Evolutionary conservation across 2,329 filamentous ascomycete genomes (phyloP), one percentile per base, ranked within the genome.

Genomic region (Teratosphaeria pseudoeucalypti): DNA sequence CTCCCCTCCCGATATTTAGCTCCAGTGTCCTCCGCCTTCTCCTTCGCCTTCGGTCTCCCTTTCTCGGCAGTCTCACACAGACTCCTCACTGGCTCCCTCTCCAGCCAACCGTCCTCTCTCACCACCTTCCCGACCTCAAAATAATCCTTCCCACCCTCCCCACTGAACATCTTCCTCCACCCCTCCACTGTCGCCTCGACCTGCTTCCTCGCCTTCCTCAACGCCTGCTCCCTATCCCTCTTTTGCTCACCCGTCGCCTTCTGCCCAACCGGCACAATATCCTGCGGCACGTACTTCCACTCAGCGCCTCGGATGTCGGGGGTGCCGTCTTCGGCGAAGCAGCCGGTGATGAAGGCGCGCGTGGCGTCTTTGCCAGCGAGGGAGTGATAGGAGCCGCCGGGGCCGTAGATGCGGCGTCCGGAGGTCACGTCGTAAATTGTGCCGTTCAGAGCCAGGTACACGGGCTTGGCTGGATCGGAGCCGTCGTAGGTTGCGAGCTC

Each of bases 381-480:
- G 76, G 88, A 86, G 69, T 86, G 81, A 79, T 99, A 99, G 43
- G 85, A 85, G 4, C 92, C 94, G 32, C 90, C 91, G 0, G 92
- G 81, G 74, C 66, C 83, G 79, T 81, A 81, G 60, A 71, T 64
- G 34, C 65, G 64, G 10, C 72, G 73, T 58, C 85, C 85, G 34
- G 81, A 76, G n/a, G 83, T 83, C 49, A 95, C 90, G 74, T 95
- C 90, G 80, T 88, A 94, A 75, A 95, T 89, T 60, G 85, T 89
- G 70, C 88, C 87, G 77, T 94, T 92, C 69, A 99, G 85, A 63
- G 91, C 90, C 59, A 99, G 82, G 78, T 96, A 95, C 72, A 97
- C 84, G 6, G 94, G 94, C 61, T 87, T 85, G 7, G 76, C 73
- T 10, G 85, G 78, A 74, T 96, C 85, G 60, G 78, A 81, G 76